Conservation (phyloP, 495 filamentous ascomycete species). For the Penicillium desertorum region DNA sequence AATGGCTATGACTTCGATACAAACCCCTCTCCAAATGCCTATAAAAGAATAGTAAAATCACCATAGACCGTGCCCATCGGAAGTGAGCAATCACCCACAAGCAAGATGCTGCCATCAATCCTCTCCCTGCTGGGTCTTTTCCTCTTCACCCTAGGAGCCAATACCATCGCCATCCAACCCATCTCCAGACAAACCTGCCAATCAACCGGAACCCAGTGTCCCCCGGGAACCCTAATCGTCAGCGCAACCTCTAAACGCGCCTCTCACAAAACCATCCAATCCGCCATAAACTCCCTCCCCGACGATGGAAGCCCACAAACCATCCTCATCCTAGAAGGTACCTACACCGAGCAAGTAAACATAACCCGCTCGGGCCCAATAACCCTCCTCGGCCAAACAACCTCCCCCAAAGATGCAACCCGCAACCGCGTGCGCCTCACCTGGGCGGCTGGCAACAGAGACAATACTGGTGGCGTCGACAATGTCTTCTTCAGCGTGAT, state of each 20-base stretch:
- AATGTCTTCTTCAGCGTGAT: slow-evolving; percentile 58
- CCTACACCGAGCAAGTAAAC: slow-evolving; percentile 61
- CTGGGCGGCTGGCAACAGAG: slow-evolving; percentile 49
- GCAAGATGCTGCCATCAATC: slow-evolving; percentile 11
- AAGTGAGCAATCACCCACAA: not conserved
- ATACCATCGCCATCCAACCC: slow-evolving; percentile 4
- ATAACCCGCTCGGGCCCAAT: slow-evolving; percentile 57
- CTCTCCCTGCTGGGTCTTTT: slow-evolving; percentile 14
- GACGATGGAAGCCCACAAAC: slow-evolving; percentile 48
- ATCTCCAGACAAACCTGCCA: slow-evolving; percentile 21
- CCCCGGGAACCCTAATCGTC: slow-evolving; percentile 50
- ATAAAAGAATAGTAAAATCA: not conserved
- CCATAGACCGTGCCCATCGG: not conserved
- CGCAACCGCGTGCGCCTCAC: slow-evolving; percentile 50
- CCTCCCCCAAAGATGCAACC: slow-evolving; percentile 33
- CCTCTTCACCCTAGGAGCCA: slow-evolving; percentile 7
- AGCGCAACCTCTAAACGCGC: slow-evolving; percentile 33
- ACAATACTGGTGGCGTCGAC: slow-evolving; percentile 47
- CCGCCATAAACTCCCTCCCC: slow-evolving; percentile 54
- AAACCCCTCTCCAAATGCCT: not conserved
- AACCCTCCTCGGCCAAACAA: slow-evolving; percentile 55
- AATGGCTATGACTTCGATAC: not conserved
- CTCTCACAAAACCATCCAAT: slow-evolving; percentile 51
- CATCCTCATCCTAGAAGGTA: slow-evolving; percentile 55
- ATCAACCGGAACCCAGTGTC: slow-evolving; percentile 39